Base-by-base conservation (phyloP, 176 grass and related monocot genomes). In the Guadua angustifolia region DNA sequence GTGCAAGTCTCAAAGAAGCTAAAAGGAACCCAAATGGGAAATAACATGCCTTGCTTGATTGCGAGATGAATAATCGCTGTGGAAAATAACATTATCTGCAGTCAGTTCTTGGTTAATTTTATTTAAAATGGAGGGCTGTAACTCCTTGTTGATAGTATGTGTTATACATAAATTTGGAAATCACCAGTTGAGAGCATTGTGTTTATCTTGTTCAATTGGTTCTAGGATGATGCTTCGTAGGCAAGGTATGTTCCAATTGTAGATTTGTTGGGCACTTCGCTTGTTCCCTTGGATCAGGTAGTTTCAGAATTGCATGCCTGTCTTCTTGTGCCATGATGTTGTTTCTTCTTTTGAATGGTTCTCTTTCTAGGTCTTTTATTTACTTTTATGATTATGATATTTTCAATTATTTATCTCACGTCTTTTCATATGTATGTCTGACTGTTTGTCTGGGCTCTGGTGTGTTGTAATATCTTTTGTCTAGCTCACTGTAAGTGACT, bases 161-260 rank as follows among this genome's bases (percentile, higher is more conserved):
- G 13, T 74, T 64, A 15, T 59, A 69, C 19, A 14, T 38, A 71
- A 85, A 85, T 26, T 36, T 85, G 40, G 83, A 77, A 78, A 36
- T 9, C 5, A 17, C 62, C 45, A 53, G 26, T 67, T 52, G 45
- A 80, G 15, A 21, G 40, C 29, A 50, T 46, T 13, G 15, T 60
- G 13, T 35, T 9, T 39, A 19, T 45, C 15, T 53, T 42, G 36
- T 29, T 71, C 45, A 29, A 47, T 46, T 71, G 16, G n/a, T 36
- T 49, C 33, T 52, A 21, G 55, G 16, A 6, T 61, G 56, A 22
- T 79, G 55, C 55, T 71, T 39, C 14, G 12, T 71, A 40, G 26
- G 43, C 74, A n/a, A 61, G 55, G 53, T 86, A 65, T 66, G 33
- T 55, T 65, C 43, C 29, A 61, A 62, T 71, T 61, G 43, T 71